Evolutionary conservation across 345 rosid species (phyloP), one percentile per base, ranked within the genome.

Genomic region (Camelina neglecta): DNA sequence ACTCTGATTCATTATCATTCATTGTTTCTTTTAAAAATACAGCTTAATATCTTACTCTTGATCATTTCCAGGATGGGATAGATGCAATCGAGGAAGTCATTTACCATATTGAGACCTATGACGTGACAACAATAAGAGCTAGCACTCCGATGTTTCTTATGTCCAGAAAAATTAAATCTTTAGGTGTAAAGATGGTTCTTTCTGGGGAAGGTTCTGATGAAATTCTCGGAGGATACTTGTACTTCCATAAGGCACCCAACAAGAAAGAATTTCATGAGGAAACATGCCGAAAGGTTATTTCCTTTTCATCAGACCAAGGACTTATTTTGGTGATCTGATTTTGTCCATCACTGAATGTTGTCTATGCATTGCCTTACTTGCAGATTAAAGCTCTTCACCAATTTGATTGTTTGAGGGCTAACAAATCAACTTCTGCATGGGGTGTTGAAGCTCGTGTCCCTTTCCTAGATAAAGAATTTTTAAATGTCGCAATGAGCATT

Each of bases 191-290:
- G 78, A 90, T 90, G 96, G 96, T 90, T 67, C 73, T 90, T 57
- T 90, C 96, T 71, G 96, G 96, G 48, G 96, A 90, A 81, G 93
- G 96, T 45, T 90, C 93, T 6, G 96, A 90, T 76, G 96, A 90
- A 72, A 88, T 90, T 35, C 86, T 90, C 65, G 96, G 96, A 74
- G 96, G 96, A 51, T 90, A 90, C 72, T 70, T 90, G 65, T 90
- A 90, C 83, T 90, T 90, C 75, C 96, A 90, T 66, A 90, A 88
- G 77, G 96, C 96, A 73, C 96, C 96, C 5, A 90, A 84, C 85
- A 85, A 90, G 83, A 83, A 87, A 73, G 93, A 88, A 72, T 80
- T 90, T 79, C 93, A 90, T 69, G 83, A 87, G 76, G 96, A 90
- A 82, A 88, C 93, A 49, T 88, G 91, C 50, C 83, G 86, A 75